These are phyloP conservation scores for Phyllostachys edulis DNA, from an alignment of 176 grass and related monocot genomes.

Conservation along the genomic window DNA sequence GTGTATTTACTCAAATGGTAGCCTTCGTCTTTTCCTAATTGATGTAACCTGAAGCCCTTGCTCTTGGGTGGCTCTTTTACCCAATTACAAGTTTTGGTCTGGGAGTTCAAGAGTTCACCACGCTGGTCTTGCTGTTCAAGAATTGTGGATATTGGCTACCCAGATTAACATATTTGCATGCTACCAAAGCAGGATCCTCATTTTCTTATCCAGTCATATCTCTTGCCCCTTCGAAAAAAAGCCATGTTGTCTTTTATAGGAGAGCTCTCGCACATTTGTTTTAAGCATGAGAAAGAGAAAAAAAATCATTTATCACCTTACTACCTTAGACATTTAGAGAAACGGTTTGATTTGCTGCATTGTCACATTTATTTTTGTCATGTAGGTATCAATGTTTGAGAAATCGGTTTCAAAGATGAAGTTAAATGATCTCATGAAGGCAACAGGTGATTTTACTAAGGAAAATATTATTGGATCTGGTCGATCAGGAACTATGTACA, in stretches of 20 bases:
- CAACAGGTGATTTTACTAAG: slow-evolving; percentile 86
- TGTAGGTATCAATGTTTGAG: slow-evolving; percentile 90
- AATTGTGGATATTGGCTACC: not conserved
- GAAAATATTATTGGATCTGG: slow-evolving; percentile 77
- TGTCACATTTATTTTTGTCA: slow-evolving; percentile 13
- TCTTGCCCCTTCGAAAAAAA: not conserved
- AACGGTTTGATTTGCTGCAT: not conserved
- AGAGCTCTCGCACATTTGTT: not conserved
- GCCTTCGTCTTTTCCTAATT: not conserved
- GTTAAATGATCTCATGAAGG: slow-evolving; percentile 76
- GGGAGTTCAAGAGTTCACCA: not conserved
- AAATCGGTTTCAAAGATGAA: slow-evolving; percentile 96
- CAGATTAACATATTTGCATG: not conserved
- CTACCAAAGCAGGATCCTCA: not conserved
- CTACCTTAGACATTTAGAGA: not conserved
- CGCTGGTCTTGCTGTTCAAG: not conserved
- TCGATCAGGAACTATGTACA: slow-evolving; percentile 79
- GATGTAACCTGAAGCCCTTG: not conserved
- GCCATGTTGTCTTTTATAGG: not conserved
- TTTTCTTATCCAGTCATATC: not conserved
- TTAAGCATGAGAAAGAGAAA: not conserved
- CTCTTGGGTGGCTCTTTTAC: not conserved
- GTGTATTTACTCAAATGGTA: not conserved
- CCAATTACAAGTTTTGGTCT: not conserved
- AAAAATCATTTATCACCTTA: not conserved